Percentiles rank a stretch among this genome's conserved stretches.
phyloP scores from a whole-genome alignment of 345 rosid genomes.

The Linum lewisii region DNA sequence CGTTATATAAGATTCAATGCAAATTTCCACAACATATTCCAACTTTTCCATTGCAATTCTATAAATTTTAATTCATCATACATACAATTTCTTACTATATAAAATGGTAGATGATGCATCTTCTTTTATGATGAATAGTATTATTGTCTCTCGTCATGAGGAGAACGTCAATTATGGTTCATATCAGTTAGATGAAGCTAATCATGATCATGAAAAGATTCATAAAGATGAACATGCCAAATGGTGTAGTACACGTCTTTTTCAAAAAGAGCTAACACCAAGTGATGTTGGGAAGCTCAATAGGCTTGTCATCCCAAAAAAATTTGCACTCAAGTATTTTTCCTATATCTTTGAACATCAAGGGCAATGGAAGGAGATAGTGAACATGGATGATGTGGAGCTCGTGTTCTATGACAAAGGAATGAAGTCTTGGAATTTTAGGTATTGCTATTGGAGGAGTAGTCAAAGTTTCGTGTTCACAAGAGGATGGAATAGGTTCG shows the following conservation, averaged over 20 bases:
- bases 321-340: constrained; percentile 18
- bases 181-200: no score
- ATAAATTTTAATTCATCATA: no score
- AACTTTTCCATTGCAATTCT: no score
- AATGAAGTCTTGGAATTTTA: constrained; percentile 23
- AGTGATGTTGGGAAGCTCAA: constrained; percentile 26
- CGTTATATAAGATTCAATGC: no score
- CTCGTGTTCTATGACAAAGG: constrained; percentile 16
- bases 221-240: no score
- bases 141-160: no score
- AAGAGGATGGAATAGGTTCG: constrained; percentile 25
- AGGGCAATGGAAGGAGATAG: not conserved
- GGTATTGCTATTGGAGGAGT: constrained; percentile 25
- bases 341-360: constrained; percentile 8
- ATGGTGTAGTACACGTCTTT: constrained; percentile 9
- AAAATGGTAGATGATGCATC: no score
- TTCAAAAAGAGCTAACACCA: constrained; percentile 20
- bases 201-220: no score
- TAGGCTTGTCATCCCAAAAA: constrained; percentile 23
- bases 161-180: no score
- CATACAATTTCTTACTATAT: no score
- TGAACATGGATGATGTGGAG: constrained; percentile 12
- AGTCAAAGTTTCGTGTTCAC: constrained; percentile 26
- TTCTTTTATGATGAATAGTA: no score
- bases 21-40: no score